phyloP scores from a whole-genome alignment of 768 basidiomycete genomes.

The Leccinum disarticulatum region DNA sequence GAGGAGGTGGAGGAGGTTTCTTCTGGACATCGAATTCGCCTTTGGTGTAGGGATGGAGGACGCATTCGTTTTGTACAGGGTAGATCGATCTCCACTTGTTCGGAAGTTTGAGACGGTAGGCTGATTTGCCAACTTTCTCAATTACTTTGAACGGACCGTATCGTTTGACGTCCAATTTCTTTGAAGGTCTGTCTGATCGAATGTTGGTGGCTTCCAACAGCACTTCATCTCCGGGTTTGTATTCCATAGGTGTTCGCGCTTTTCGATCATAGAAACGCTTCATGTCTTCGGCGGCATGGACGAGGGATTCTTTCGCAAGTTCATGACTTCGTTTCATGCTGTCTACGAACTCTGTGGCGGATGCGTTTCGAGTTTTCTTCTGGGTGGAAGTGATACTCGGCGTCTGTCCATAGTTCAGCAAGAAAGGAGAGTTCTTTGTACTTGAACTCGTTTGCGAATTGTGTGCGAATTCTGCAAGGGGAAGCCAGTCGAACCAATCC shows the following conservation, averaged over 20 bases:
- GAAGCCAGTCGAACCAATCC: background rate
- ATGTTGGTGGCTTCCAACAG: background rate
- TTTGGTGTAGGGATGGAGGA: background rate
- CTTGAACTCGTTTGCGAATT: background rate
- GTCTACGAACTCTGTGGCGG: background rate
- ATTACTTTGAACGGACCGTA: background rate
- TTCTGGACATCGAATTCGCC: background rate
- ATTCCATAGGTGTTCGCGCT: background rate
- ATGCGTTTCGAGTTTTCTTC: no score
- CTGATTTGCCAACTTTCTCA: background rate
- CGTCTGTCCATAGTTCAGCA: background rate
- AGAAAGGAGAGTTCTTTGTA: background rate
- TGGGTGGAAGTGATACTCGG: no score
- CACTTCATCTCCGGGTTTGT: background rate
- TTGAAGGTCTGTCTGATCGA: background rate
- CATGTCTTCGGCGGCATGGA: background rate
- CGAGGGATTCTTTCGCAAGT: background rate
- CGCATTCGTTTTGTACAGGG: background rate
- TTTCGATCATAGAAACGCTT: background rate
- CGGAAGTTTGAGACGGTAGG: rapidly evolving
- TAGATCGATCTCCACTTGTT: background rate
- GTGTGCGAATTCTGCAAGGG: background rate
- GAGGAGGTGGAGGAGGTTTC: background rate
- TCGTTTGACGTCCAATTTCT: background rate
- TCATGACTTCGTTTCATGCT: background rate